phyloP scores from a whole-genome alignment of 192 early-diverging fungal genomes.

The Funneliformis geosporum region DNA sequence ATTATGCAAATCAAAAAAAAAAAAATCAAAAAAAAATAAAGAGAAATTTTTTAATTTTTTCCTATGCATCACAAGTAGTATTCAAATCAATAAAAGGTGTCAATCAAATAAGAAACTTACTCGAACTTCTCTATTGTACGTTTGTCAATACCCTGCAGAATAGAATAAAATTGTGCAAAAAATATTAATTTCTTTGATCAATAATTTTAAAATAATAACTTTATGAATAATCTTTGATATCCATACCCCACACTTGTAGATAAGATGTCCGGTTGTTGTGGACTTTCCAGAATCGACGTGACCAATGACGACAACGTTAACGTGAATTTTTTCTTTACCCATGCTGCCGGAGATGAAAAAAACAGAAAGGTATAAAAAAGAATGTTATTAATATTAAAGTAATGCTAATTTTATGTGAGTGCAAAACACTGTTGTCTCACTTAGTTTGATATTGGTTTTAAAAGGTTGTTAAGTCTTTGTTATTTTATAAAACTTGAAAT shows the following conservation, averaged over 20 bases:
- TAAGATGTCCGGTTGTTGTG: constrained; percentile 99
- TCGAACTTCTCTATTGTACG: constrained; percentile 95
- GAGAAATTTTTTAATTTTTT: not conserved
- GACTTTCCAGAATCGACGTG: constrained; percentile 99
- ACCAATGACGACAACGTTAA: constrained; percentile 95
- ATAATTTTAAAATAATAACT: not conserved
- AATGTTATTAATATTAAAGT: not conserved
- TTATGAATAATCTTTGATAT: not conserved
- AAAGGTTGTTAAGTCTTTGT: not conserved
- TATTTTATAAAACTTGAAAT: not conserved
- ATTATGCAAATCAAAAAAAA: not conserved
- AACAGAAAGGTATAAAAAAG: not conserved
- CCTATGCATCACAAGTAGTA: not conserved
- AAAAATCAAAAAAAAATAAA: not conserved
- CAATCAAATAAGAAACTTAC: constrained; percentile 19
- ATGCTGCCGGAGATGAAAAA: constrained; percentile 20
- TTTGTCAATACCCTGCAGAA: constrained; percentile 78
- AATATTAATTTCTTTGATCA: not conserved
- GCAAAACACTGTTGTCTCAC: not conserved
- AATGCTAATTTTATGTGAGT: not conserved
- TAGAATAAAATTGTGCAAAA: not conserved
- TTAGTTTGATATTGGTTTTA: not conserved
- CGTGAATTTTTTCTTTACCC: constrained; percentile 87
- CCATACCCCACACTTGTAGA: constrained; percentile 97
- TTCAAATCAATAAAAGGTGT: not conserved